phyloP scores from a whole-genome alignment of 2,329 filamentous ascomycete species.

The Lasiodiplodia citricola region DNA sequence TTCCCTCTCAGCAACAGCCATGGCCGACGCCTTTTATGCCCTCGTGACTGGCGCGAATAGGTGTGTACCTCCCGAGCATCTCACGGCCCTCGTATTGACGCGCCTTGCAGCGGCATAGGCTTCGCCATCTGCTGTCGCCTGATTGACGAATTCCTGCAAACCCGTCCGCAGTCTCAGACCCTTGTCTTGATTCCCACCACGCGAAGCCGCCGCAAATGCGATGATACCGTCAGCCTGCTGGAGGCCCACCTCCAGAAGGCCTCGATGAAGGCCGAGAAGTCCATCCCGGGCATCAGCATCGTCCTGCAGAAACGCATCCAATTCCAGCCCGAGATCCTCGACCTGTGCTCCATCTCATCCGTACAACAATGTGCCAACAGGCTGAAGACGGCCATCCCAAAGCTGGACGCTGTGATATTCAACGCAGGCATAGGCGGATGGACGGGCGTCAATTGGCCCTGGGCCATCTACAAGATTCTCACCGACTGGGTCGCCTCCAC shows the following conservation, averaged over 20 bases:
- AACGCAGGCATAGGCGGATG: constrained; percentile 92
- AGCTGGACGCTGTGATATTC: constrained; percentile 78
- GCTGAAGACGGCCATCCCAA: constrained; percentile 64
- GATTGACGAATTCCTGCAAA: constrained; percentile 85
- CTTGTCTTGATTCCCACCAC: constrained; percentile 86
- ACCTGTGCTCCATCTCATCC: constrained; percentile 61
- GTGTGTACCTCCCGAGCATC: constrained; percentile 53
- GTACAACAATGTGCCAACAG: constrained; percentile 59
- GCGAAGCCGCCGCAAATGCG: constrained; percentile 74
- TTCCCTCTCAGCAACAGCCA: constrained; percentile 3
- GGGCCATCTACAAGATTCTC: constrained; percentile 61
- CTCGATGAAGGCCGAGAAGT: constrained; percentile 42
- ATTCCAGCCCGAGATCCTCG: constrained; percentile 62
- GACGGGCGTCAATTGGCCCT: constrained; percentile 74
- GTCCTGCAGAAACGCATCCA: constrained; percentile 52
- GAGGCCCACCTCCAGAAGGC: constrained; percentile 64
- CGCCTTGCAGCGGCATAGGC: constrained; percentile 75
- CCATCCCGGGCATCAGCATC: constrained; percentile 45
- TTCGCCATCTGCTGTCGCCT: constrained; percentile 82
- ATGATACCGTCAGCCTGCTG: constrained; percentile 71
- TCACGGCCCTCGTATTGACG: neutral
- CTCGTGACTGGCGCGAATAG: constrained; percentile 88
- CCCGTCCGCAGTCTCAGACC: constrained; percentile 68
- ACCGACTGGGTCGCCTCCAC: constrained; percentile 70
- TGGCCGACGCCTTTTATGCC: constrained; percentile 52